Percentiles rank a stretch among this genome's conserved stretches.
These are phyloP conservation scores for Suhomyces sp. DNA, from an alignment of 805 yeast species.

Conservation along the genomic window DNA sequence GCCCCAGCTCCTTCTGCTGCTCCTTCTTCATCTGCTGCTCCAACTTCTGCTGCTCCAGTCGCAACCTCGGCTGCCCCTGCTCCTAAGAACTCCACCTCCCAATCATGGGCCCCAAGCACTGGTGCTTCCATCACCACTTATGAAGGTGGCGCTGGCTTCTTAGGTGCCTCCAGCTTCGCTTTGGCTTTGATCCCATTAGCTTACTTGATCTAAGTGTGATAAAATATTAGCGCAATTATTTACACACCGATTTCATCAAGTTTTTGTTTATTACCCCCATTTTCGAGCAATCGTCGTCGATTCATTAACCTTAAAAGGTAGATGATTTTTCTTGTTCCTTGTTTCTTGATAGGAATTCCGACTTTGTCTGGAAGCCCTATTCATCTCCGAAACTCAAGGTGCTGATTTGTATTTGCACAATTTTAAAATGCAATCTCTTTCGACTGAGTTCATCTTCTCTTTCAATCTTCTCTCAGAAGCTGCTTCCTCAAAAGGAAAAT, in stretches of 20 bases:
- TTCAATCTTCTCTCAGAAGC: background rate
- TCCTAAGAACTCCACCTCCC: background rate
- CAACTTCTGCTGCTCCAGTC: slow-evolving; percentile 5
- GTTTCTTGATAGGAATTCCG: background rate
- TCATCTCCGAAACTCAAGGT: background rate
- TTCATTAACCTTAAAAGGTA: background rate
- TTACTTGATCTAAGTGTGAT: slow-evolving; percentile 28
- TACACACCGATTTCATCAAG: background rate
- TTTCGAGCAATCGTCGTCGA: background rate
- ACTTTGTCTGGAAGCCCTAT: background rate
- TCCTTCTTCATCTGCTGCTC: slow-evolving; percentile 1
- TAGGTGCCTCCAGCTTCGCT: slow-evolving; percentile 27
- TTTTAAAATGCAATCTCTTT: background rate
- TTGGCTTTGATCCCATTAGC: slow-evolving; percentile 33
- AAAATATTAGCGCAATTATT: slow-evolving; percentile 1
- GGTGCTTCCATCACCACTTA: slow-evolving; percentile 7
- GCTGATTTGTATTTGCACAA: background rate
- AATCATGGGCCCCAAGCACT: slow-evolving; percentile 6
- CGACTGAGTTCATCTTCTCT: background rate
- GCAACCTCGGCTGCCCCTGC: slow-evolving; percentile 6
- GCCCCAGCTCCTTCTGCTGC: background rate
- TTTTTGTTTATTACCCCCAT: background rate
- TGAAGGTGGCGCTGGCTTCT: slow-evolving; percentile 15
- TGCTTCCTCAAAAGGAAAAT: background rate
- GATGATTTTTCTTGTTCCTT: background rate